phyloP scores from a whole-genome alignment of 2,329 filamentous ascomycete species.

The Aspergillus terreus region DNA sequence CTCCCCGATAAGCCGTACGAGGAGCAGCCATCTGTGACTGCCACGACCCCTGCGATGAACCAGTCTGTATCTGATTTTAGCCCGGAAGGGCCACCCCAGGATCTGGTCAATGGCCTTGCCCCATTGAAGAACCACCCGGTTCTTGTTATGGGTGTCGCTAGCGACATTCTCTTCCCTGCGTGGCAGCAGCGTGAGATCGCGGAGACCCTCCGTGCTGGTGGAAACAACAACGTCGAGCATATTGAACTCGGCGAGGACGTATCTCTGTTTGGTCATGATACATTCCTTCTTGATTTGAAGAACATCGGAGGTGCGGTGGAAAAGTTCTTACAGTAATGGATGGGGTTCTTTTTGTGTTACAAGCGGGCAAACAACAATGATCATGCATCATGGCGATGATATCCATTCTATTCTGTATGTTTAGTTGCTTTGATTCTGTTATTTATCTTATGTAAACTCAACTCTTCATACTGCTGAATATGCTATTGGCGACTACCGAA shows the following conservation, averaged over 20 bases:
- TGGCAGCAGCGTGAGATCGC: conserved; percentile 98
- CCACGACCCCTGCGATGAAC: conserved; percentile 31
- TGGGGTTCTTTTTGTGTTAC: no score
- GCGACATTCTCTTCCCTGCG: conserved; percentile 92
- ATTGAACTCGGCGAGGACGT: conserved; percentile 91
- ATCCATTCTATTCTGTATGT: background rate
- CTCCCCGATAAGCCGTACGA: conserved; percentile 81
- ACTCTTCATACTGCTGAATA: background rate
- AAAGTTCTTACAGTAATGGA: conserved; percentile 64
- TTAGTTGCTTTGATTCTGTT: background rate
- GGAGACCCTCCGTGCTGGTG: conserved; percentile 70
- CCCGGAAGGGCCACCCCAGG: conserved; percentile 60
- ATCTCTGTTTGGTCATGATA: conserved; percentile 94
- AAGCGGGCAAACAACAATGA: background rate
- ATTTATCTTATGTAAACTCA: background rate
- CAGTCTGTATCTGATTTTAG: conserved; percentile 23
- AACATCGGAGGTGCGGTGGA: conserved; percentile 83
- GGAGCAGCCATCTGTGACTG: conserved; percentile 65
- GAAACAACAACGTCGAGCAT: conserved; percentile 79
- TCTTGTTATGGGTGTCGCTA: conserved; percentile 88
- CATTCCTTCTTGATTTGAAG: conserved; percentile 87
- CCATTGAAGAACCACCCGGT: conserved; percentile 72
- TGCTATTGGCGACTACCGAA: no score
- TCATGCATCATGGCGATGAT: background rate
- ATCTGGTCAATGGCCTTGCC: conserved; percentile 73